Percentiles rank a stretch among this genome's conserved stretches.
These are phyloP conservation scores for Mikania micrantha DNA, from an alignment of 129 eudicot species.

Conservation along the genomic window DNA sequence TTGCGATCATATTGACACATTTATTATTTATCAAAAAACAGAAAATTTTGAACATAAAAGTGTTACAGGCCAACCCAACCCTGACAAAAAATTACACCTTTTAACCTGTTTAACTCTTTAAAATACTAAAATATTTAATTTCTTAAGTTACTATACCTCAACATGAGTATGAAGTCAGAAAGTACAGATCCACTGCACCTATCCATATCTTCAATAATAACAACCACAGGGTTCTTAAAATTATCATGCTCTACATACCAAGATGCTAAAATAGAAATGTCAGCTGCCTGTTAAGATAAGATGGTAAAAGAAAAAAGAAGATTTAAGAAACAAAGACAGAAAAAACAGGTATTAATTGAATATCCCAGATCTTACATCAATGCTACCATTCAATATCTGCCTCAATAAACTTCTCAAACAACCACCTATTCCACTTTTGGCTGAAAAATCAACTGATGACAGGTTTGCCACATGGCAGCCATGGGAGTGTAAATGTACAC, in stretches of 20 bases:
- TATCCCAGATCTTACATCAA: constrained; percentile 49
- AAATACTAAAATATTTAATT: neutral
- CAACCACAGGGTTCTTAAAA: constrained; percentile 50
- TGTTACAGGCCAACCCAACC: neutral
- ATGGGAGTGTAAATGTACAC: constrained; percentile 48
- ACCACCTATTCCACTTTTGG: constrained; percentile 75
- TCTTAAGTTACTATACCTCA: constrained; percentile 46
- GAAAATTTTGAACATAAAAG: no score
- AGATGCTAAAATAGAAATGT: constrained; percentile 72
- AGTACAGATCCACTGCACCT: constrained; percentile 77
- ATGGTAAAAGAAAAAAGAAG: neutral
- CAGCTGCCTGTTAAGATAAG: constrained; percentile 51
- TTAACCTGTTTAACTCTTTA: neutral
- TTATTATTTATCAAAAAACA: no score
- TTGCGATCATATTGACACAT: neutral
- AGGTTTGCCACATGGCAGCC: constrained; percentile 82
- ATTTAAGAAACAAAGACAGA: neutral
- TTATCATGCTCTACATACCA: constrained; percentile 76
- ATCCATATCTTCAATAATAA: constrained; percentile 79
- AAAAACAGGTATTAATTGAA: neutral
- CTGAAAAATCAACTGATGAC: constrained; percentile 72
- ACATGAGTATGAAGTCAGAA: constrained; percentile 76
- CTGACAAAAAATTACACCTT: neutral
- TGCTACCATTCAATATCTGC: constrained; percentile 45
- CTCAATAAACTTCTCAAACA: constrained; percentile 64